phyloP scores from a whole-genome alignment of 148 eudicot species.

The Persicaria tinctoria region DNA sequence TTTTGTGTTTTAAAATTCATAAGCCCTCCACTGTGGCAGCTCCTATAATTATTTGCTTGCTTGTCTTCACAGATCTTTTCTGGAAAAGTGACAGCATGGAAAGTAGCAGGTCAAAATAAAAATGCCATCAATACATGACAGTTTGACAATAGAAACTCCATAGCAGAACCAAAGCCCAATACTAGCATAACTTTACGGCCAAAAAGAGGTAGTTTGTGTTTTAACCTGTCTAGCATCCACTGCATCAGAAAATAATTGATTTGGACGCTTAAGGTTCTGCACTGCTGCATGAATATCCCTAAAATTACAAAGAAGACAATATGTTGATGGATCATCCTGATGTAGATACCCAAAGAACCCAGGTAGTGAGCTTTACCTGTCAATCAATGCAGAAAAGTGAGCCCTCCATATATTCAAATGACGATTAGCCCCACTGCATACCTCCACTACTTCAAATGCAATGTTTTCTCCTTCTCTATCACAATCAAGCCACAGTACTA shows the following conservation, averaged over 20 bases:
- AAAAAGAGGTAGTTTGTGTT: neutral
- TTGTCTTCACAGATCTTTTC: neutral
- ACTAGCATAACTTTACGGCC: neutral
- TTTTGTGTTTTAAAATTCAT: neutral
- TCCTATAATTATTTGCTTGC: neutral
- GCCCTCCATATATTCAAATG: slow-evolving; percentile 81
- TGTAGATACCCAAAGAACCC: neutral
- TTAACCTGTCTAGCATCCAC: slow-evolving; percentile 90
- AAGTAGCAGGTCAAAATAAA: too few relatives aligned
- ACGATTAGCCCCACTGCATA: slow-evolving; percentile 63
- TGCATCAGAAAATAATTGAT: slow-evolving; percentile 73
- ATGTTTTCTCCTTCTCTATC: slow-evolving; percentile 99
- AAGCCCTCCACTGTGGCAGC: neutral
- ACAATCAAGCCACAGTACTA: slow-evolving; percentile 91
- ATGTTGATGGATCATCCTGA: neutral
- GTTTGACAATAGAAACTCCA: neutral
- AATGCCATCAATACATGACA: neutral
- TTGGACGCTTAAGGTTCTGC: slow-evolving; percentile 70
- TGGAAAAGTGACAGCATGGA: neutral
- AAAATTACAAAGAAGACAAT: slow-evolving; percentile 18
- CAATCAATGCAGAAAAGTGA: slow-evolving; percentile 84
- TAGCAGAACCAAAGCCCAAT: neutral
- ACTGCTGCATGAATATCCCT: slow-evolving; percentile 77
- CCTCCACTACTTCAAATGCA: slow-evolving; percentile 85
- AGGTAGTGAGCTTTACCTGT: slow-evolving; percentile 27